Conservation (phyloP, 257 asterid genomes). For the Jaltomata sinuosa region DNA sequence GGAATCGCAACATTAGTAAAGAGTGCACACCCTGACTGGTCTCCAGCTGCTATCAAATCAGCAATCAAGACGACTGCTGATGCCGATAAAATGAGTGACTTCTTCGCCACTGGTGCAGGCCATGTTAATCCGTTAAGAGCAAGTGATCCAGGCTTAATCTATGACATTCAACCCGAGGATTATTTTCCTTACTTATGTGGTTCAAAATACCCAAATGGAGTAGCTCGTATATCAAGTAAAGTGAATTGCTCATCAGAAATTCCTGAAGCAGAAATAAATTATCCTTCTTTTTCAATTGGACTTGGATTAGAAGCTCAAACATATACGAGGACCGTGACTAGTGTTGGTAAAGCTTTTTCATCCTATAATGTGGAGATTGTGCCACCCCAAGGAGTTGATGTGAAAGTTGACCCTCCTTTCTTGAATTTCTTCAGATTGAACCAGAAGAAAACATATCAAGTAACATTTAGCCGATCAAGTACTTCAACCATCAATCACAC, state of each 20-base stretch:
- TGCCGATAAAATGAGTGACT: not conserved
- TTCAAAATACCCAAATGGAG: not conserved
- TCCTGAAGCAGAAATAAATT: not conserved
- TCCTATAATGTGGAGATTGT: not conserved
- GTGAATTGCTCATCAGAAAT: no score
- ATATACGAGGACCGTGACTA: slow-evolving; percentile 26
- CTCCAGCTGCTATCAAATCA: slow-evolving; percentile 26
- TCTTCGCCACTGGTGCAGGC: not conserved
- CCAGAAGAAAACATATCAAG: slow-evolving; percentile 2
- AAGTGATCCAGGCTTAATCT: slow-evolving; percentile 4
- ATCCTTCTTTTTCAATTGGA: slow-evolving; percentile 19
- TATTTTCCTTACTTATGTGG: slow-evolving; percentile 9
- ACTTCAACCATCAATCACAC: no score
- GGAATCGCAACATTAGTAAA: slow-evolving; percentile 24
- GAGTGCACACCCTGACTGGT: slow-evolving; percentile 20
- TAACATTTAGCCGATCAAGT: not conserved
- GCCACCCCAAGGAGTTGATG: not conserved
- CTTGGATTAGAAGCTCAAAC: not conserved
- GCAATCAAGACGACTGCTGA: slow-evolving; percentile 26
- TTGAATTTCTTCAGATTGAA: slow-evolving; percentile 1
- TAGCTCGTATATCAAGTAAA: no score
- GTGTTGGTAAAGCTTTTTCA: slow-evolving; percentile 23
- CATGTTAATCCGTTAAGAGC: slow-evolving; percentile 10
- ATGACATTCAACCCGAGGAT: slow-evolving; percentile 6
- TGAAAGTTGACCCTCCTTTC: slow-evolving; percentile 1